Evolutionary conservation across 1,284 basidiomycete species (phyloP), one percentile per base, ranked within the genome.

Genomic region (Coniophora puteana): DNA sequence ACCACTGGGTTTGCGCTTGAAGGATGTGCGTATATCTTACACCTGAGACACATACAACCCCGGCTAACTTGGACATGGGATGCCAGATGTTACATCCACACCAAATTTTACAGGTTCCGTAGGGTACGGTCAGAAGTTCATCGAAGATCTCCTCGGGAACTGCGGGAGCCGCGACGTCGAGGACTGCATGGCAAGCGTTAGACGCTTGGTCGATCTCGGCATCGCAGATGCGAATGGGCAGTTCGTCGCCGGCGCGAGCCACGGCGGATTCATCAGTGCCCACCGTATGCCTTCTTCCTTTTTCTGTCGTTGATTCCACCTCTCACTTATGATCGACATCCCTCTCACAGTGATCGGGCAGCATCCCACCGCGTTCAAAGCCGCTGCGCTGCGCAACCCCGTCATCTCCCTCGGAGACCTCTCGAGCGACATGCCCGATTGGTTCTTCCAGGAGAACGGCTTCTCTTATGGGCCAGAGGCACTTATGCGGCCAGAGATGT

Each of bases 51-150:
- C 8, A 21, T 36, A 33, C 8, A 21, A 5, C 23, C 37, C 14
- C 7, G 11, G 10, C 25, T 3, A 8, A 23, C 29, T 21, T 29
- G 2, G n/a, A n/a, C n/a, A n/a, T n/a, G n/a, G n/a, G n/a, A n/a
- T n/a, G n/a, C n/a, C 39, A 84, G 82, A 79, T 50, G 78, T 73
- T 0, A 46, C 86, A 12, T 78, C 77, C 3, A 47, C 74, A 18
- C 76, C 78, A 0, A 88, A 88, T 55, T 89, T 88, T 51, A 81
- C 78, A 0, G 86, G 86, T 1, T 83, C 82, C 0, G 59, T 73
- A 20, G 87, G 86, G 7, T 63, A 45, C 5, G 69, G 67, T 13
- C 64, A 75, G 36, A 62, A 55, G 25, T 67, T 64, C 39, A 62
- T 76, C 40, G 56, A 63, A 36, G 50, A 56, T 4, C 55, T 79